Conservation (phyloP, 768 basidiomycete genomes). For the Calocybe gangraenosa region DNA sequence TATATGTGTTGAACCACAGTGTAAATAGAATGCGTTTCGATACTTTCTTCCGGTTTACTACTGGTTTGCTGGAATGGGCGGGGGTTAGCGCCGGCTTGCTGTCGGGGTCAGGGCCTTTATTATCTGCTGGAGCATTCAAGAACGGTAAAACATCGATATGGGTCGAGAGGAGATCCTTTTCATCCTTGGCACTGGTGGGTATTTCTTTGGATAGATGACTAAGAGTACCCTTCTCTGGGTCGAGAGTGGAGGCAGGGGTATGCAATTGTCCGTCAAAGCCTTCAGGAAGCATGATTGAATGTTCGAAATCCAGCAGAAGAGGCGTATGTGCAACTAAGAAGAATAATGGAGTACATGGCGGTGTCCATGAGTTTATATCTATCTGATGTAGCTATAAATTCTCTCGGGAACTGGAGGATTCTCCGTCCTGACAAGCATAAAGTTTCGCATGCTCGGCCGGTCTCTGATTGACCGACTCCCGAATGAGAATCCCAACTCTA, state of each 20-base stretch:
- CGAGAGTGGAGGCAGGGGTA: constrained; percentile 37
- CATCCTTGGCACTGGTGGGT: constrained; percentile 25
- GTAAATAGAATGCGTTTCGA: constrained; percentile 56
- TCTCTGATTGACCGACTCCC: too few species aligned
- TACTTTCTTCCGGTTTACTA: constrained; percentile 37
- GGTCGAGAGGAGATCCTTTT: constrained; percentile 37
- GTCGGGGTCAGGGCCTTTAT: constrained; percentile 32
- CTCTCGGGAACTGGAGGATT: too few species aligned
- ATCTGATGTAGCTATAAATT: too few species aligned
- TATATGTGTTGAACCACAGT: constrained; percentile 72
- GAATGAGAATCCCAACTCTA: too few species aligned
- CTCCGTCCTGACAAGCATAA: too few species aligned
- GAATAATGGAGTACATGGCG: constrained; percentile 12
- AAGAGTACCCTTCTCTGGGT: constrained; percentile 56
- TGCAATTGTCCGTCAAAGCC: constrained; percentile 31
- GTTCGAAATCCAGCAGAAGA: constrained; percentile 11
- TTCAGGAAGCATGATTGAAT: constrained; percentile 37
- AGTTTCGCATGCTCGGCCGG: too few species aligned
- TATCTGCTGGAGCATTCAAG: constrained; percentile 31
- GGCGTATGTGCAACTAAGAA: constrained; percentile 16
- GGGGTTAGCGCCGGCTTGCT: constrained; percentile 27
- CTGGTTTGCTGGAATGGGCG: constrained; percentile 28
- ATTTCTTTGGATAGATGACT: constrained; percentile 39
- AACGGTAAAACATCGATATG: constrained; percentile 17
- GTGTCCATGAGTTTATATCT: too few species aligned